Evolutionary conservation across 139 green algal genomes (phyloP), one percentile per base, ranked within the genome.

Genomic region (Eudorina sp.): DNA sequence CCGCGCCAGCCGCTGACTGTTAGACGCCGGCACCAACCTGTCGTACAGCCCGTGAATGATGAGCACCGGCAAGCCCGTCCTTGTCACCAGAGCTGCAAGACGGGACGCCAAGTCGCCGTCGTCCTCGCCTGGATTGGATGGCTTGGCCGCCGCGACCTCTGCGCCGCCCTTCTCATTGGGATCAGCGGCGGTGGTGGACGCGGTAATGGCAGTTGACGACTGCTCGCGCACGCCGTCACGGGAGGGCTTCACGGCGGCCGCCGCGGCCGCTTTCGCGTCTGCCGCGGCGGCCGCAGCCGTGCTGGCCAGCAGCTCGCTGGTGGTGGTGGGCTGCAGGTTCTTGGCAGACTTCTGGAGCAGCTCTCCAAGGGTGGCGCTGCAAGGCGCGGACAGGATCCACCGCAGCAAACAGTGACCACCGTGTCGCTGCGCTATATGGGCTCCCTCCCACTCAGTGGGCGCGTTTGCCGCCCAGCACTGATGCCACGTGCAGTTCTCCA

Each of bases 1-100:
- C 58, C 66, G 68, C 0, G 93, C 94, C 72, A 99, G 89, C 13
- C 93, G 84, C 14, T 89, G 79, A 51, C 90, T 95, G 92, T 99
- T 99, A 41, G 66, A 89, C n/a, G 91, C 60, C 21, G 97, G 97
- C 43, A 99, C 95, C 51, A 99, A 86, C 46, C 21, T 85, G 88
- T 99, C 96, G 38, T 90, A 38, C n/a, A 58, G 53, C 43, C 96
- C 96, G 85, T 98, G 96, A 13, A 98, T 75, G 60, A 98, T 95
- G 55, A 98, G 91, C 51, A 97, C 92, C 11, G 90, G 90, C 18
- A 94, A 72, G 13, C 66, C 43, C 21, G 34, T 43, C 18, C 43
- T 53, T 0, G 53, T 74, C 0, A 90, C 84, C 36, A 82, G 89
- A 19, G 76, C 68, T 14, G 84, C 87, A 72, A 95, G 89, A 14